Percentiles rank a stretch among this genome's conserved stretches.
These are phyloP conservation scores for Aspergillus hortae DNA, from an alignment of 2,329 filamentous ascomycete genomes.

Conservation along the genomic window DNA sequence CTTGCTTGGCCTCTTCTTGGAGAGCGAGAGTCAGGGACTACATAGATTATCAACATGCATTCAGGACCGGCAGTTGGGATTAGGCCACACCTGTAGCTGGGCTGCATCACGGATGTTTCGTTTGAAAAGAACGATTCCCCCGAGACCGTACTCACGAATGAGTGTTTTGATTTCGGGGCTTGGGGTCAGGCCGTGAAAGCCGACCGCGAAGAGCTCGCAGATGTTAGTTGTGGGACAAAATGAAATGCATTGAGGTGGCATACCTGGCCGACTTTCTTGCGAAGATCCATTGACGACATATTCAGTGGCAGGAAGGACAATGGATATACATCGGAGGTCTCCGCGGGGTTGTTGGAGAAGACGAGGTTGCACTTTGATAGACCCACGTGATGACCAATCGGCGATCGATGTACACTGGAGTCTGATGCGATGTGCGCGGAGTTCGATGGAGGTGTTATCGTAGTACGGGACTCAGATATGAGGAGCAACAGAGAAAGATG, in stretches of 20 bases:
- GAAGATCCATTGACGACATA: conserved; percentile 22
- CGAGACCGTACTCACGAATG: conserved; percentile 41
- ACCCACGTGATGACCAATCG: not conserved
- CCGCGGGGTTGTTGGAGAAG: not conserved
- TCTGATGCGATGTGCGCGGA: too few relatives aligned
- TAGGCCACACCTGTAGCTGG: conserved; percentile 33
- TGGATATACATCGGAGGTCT: not conserved
- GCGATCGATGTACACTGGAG: not conserved
- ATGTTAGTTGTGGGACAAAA: too few relatives aligned
- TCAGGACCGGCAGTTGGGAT: not conserved
- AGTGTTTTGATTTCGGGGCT: conserved; percentile 42
- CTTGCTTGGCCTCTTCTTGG: conserved; percentile 37
- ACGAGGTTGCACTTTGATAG: not conserved
- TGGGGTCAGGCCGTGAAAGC: conserved; percentile 39
- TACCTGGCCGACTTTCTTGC: conserved; percentile 36
- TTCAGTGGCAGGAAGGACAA: not conserved
- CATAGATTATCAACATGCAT: not conserved
- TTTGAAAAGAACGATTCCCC: conserved; percentile 41
- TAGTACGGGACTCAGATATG: not conserved
- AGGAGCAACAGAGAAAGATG: not conserved
- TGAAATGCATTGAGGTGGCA: not conserved
- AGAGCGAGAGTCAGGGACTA: conserved; percentile 33
- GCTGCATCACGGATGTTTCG: conserved; percentile 38
- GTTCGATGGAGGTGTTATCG: not conserved
- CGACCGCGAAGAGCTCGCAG: conserved; percentile 38